These are phyloP conservation scores for Endoconidiophora polonica DNA, from an alignment of 2,329 filamentous ascomycete genomes.

Conservation along the genomic window DNA sequence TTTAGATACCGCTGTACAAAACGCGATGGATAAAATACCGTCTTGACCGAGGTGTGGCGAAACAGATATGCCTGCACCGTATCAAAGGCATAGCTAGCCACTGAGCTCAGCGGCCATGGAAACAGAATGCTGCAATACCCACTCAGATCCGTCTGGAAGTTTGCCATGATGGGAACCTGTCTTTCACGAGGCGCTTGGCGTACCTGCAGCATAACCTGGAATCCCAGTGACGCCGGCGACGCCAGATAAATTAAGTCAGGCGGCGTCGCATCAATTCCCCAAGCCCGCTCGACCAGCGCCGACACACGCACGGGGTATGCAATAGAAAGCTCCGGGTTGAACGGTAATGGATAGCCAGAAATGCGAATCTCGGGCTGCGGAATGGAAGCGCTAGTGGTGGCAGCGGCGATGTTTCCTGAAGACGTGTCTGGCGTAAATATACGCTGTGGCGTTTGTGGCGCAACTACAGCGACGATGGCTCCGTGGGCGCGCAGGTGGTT, in stretches of 20 bases:
- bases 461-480: slow-evolving; percentile 48
- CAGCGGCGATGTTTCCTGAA: slow-evolving; percentile 13
- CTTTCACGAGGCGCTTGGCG: slow-evolving; percentile 37
- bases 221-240: slow-evolving; percentile 51
- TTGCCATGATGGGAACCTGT: slow-evolving; percentile 45
- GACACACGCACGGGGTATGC: slow-evolving; percentile 53
- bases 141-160: slow-evolving; percentile 56
- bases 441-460: slow-evolving; percentile 39
- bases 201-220: slow-evolving; percentile 54
- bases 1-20: slow-evolving; percentile 46
- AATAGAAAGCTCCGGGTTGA: slow-evolving; percentile 54
- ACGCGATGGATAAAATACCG: slow-evolving; percentile 51
- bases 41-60: slow-evolving; percentile 41
- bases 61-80: slow-evolving; percentile 52
- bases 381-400: neutral
- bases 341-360: slow-evolving; percentile 48
- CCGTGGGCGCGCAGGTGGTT: slow-evolving; percentile 49
- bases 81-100: slow-evolving; percentile 45
- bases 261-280: slow-evolving; percentile 32
- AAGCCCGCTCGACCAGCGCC: slow-evolving; percentile 41
- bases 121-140: slow-evolving; percentile 57
- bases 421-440: slow-evolving; percentile 28
- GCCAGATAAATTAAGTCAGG: slow-evolving; percentile 51
- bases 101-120: slow-evolving; percentile 39
- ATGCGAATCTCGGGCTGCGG: slow-evolving; percentile 36